Conservation (phyloP, 2,329 filamentous ascomycete genomes). For the Hymenoscyphus fructigenus region DNA sequence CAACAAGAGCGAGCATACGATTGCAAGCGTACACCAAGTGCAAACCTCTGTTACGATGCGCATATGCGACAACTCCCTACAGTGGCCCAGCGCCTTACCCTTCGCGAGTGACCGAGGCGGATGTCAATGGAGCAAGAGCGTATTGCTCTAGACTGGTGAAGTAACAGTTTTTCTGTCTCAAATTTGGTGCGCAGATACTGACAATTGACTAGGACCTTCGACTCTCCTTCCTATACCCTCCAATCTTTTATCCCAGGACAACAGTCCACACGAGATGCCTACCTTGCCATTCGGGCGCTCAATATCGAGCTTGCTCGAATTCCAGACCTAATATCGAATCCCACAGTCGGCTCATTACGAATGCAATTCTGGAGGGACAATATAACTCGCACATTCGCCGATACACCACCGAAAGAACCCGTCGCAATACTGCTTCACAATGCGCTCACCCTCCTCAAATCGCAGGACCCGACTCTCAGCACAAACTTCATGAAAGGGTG, state of each 20-base stretch:
- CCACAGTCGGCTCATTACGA: constrained; percentile 83
- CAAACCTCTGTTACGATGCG: constrained; percentile 20
- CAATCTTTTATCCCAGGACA: constrained; percentile 73
- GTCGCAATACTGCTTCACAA: constrained; percentile 81
- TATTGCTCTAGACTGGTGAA: constrained; percentile 39
- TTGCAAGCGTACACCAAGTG: constrained; percentile 22
- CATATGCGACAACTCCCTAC: constrained; percentile 36
- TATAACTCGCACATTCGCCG: constrained; percentile 73
- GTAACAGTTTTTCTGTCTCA: constrained; percentile 17
- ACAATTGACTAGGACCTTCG: constrained; percentile 63
- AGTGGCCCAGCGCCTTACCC: constrained; percentile 34
- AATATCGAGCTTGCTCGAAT: constrained; percentile 91
- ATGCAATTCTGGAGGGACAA: constrained; percentile 95
- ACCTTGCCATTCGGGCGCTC: constrained; percentile 85
- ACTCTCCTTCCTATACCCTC: constrained; percentile 84
- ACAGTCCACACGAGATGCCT: constrained; percentile 70
- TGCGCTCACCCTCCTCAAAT: constrained; percentile 63
- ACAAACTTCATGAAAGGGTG: constrained; percentile 61
- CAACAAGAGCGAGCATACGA: constrained; percentile 26
- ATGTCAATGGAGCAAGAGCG: constrained; percentile 35
- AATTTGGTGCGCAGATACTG: not conserved
- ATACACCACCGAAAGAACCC: constrained; percentile 82
- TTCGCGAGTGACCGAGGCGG: constrained; percentile 35
- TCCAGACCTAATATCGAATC: constrained; percentile 83
- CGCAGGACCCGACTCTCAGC: constrained; percentile 41